Evolutionary conservation across 208 protist genomes (phyloP), one percentile per base, ranked within the genome.

Genomic region (Trypanosoma melophagium): DNA sequence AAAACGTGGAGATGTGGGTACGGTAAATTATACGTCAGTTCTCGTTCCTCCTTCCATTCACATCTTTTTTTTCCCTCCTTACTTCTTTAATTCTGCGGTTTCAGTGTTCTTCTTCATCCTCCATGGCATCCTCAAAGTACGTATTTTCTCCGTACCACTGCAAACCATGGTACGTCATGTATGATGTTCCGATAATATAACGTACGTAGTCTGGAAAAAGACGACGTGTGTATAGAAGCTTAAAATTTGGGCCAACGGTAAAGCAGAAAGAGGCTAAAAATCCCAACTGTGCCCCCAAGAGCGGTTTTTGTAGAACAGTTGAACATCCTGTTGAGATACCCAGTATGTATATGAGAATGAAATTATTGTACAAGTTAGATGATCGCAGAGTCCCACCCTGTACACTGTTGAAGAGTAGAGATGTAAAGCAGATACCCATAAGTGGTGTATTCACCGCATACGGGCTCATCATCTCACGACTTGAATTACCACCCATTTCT

Each of bases 361-460:
- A 62, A 54, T 90, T 92, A n/a, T 78, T 86, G 67, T 77, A 86
- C 17, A 90, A 47, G 60, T 95, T 95, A 2, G 68, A 67, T 3
- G 74, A 68, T 41, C 79, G 72, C 38, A 95, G 66, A 12, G 64
- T 73, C 31, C 84, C 84, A 50, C 83, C 77, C 55, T 78, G 60
- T n/a, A 92, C 79, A 50, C 72, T 83, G 76, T 95, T 95, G 66
- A 94, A 94, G 1, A 89, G 45, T 8, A 88, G 35, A 3, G 85
- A 91, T 31, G 76, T 31, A 7, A 56, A 60, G 60, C 77, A 86
- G 25, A 94, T 47, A 25, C 62, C 80, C 31, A 90, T 76, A 44
- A 94, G 65, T 14, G 89, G 89, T 4, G 83, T 89, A 71, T 94
- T 95, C 21, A 84, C 54, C 3, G 73, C 71, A 28, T 71, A 80